Base-by-base conservation (phyloP, 2,329 filamentous ascomycete genomes). In the Teratosphaeria zuluensis region DNA sequence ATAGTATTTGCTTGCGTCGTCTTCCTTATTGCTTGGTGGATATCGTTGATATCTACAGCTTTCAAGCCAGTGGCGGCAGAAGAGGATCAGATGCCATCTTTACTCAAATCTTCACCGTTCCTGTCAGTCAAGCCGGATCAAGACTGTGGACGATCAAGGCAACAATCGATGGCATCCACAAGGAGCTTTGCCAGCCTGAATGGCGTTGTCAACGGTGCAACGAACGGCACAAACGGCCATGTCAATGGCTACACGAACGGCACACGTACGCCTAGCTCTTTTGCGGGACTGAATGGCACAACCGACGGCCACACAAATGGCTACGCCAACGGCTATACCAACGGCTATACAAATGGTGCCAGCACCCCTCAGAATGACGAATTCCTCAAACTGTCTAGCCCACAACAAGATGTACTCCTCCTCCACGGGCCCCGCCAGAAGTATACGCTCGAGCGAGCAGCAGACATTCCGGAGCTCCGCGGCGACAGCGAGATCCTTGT, bases 401-500 rank as follows among this genome's bases (percentile, higher is more conserved):
- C 69, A 8, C 68, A 71, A 54, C 70, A 72, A 65, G 69, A 70
- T 59, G 55, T 71, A 6, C 68, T 72, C 11, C 67, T 71, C 31
- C 66, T 72, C 7, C 70, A 72, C 53, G 70, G 70, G 8, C 70
- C 69, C 30, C 62, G 70, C 12, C 68, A 71, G 60, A 71, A 71
- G 59, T 71, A 71, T 63, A 67, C 66, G 31, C 65, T 72, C 3
- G 68, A 70, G 61, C 63, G 62, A 38, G 64, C 64, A 19, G 64
- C 63, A 53, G 65, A 65, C 5, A 69, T 71, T 21, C 69, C 69
- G 9, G 66, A 69, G 53, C 63, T 72, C 2, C 65, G 65, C 38
- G 64, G 67, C 35, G 71, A 76, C 55, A 74, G 74, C 51, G 84
- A 89, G 65, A 72, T 89, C 4, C 73, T 89, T 4, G 80, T 89